Base-by-base conservation (phyloP, 768 basidiomycete species). In the Auricularia heimuer region DNA sequence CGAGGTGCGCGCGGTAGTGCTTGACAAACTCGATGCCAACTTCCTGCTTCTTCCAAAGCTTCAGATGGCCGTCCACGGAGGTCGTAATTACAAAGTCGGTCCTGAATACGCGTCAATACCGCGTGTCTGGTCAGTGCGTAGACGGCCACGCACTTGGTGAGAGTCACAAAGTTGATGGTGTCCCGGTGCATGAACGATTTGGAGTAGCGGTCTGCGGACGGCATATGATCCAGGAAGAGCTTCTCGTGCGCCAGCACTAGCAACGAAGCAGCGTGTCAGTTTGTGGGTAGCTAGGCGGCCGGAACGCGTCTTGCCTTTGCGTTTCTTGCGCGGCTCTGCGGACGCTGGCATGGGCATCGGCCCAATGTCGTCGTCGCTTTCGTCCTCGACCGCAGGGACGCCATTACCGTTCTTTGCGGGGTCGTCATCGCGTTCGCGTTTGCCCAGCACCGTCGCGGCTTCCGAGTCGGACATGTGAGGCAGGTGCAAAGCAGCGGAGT, bases 11-110 rank as follows among this genome's bases (percentile, higher is more conserved):
- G 58, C 97, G 88, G 74, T 96, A 99, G 69, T 95, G 92, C 77
- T 99, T 99, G 66, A 98, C 96, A 70, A 98, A 98, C 77, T 98
- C 97, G 71, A 99, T 94, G 3, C 95, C 96, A 4, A 80, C 74
- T 24, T 94, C 90, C 77, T 97, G 94, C 76, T 99, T 99, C 80
- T 97, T 98, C 97, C 97, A 99, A n/a, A 99, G 76, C 74, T 99
- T 99, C 68, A 98, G 75, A 75, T 94, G 90, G 2, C 97, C 97
- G 72, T 98, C 97, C 10, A 94, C 76, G 2, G 96, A 98, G 1
- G 96, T 94, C 6, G 97, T 99, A 61, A 99, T 82, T 54, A 98
- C 72, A 71, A 98, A 99, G 65, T 94, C 87, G 12, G 94, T 96
- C 74, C 96, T 97, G 69, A 3, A n/a, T 18, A 68, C 51, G n/a